Conservation (phyloP, 106 monocot genomes). For the Agapanthus africanus region DNA sequence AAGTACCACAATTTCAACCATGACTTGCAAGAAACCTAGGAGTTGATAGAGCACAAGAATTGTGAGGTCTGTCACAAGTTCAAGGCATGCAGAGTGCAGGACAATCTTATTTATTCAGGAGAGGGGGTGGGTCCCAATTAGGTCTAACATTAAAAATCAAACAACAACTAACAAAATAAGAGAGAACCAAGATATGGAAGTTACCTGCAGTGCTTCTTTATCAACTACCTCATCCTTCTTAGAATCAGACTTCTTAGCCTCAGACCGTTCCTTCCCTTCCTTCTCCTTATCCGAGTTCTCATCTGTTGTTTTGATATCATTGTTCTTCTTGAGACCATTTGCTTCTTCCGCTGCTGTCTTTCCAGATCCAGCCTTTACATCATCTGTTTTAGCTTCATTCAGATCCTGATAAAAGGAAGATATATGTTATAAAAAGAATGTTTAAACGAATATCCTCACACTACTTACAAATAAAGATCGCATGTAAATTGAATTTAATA, state of each 20-base stretch:
- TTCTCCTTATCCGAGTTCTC: conserved; percentile 16
- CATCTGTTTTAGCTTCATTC: not conserved
- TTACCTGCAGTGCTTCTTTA: conserved; percentile 77
- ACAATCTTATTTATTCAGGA: too few species aligned
- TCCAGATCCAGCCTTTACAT: conserved; percentile 18
- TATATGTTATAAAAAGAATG: not conserved
- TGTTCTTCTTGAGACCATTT: conserved; percentile 10
- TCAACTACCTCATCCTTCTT: conserved; percentile 39
- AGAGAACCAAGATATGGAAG: not conserved
- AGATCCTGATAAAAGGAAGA: conserved; percentile 10
- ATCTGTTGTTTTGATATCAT: not conserved
- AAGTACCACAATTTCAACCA: not conserved
- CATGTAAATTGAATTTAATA: not conserved
- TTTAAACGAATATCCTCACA: not conserved
- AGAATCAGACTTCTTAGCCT: conserved; percentile 10
- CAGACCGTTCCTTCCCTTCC: conserved; percentile 20
- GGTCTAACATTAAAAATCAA: not conserved
- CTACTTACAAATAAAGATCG: not conserved
- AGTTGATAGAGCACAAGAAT: too few species aligned
- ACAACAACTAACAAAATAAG: not conserved
- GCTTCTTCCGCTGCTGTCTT: conserved; percentile 5
- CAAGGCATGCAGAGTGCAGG: too few species aligned
- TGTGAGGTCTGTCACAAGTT: too few species aligned
- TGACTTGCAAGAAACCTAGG: too few species aligned
- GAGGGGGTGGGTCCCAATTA: too few species aligned